These are phyloP conservation scores for Asterionellopsis glacialis DNA, from an alignment of 108 stramenopile genomes.

Conservation along the genomic window DNA sequence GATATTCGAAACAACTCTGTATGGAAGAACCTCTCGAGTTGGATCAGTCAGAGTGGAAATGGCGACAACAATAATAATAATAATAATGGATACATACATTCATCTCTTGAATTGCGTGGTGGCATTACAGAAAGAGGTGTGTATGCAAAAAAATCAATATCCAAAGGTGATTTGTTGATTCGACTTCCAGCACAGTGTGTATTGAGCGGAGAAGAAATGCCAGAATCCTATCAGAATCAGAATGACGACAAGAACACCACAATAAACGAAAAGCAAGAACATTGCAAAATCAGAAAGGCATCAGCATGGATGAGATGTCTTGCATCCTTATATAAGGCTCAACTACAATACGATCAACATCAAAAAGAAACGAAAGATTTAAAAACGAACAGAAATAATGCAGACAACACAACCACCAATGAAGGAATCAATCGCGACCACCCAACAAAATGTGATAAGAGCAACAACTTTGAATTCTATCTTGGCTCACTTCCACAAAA, in stretches of 20 bases:
- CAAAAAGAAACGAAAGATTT: no score
- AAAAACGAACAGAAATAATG: no score
- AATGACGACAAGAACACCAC: no score
- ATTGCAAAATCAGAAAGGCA: background rate
- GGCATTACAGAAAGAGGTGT: conserved; percentile 42
- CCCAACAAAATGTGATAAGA: no score
- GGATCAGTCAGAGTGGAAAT: no score
- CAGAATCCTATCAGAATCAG: conserved; percentile 18
- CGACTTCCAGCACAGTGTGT: conserved; percentile 47
- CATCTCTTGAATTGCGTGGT: conserved; percentile 1
- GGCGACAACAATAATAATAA: no score
- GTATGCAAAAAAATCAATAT: conserved; percentile 35
- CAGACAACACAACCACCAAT: no score
- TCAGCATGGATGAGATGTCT: conserved; percentile 67
- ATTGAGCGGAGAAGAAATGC: conserved; percentile 42
- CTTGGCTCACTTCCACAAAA: conserved; percentile 54
- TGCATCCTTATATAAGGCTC: conserved; percentile 26
- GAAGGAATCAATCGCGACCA: no score
- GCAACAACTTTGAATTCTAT: conserved; percentile 24
- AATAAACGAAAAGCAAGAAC: no score
- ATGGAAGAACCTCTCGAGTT: no score
- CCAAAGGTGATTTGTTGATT: conserved; percentile 59
- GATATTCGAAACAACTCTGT: no score
- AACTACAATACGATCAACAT: conserved; percentile 9
- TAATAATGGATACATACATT: background rate